These are phyloP conservation scores for Melastoma malabathricum DNA, from an alignment of 345 rosid species.

Conservation along the genomic window DNA sequence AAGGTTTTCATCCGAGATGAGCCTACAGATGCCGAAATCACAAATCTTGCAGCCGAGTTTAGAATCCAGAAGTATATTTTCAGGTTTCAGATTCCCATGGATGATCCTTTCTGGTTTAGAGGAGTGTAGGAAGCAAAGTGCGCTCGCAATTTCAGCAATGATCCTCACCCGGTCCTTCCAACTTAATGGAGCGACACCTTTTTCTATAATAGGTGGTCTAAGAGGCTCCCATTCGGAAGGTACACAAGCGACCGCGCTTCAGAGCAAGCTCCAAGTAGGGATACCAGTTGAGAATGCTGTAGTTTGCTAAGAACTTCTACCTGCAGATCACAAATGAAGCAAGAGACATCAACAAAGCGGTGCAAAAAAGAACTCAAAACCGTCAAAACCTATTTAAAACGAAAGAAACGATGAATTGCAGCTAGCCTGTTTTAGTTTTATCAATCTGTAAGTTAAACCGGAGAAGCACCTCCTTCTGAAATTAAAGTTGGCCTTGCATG, in stretches of 20 bases:
- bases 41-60: conserved; percentile 61
- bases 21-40: conserved; percentile 51
- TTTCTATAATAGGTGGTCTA: conserved; percentile 37
- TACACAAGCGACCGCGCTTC: conserved; percentile 61
- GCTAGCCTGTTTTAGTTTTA: no score
- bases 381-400: neutral
- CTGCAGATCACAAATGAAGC: conserved; percentile 12
- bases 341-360: neutral
- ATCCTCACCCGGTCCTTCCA: conserved; percentile 48
- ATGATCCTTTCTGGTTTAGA: conserved; percentile 58
- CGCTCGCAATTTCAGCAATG: conserved; percentile 51
- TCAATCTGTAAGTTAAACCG: conserved; percentile 3
- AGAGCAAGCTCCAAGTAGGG: conserved; percentile 58
- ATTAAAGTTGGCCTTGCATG: conserved; percentile 54
- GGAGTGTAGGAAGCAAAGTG: conserved; percentile 66
- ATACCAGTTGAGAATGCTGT: conserved; percentile 61
- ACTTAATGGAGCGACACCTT: conserved; percentile 30
- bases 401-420: neutral
- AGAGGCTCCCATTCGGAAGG: conserved; percentile 59
- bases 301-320: conserved; percentile 55
- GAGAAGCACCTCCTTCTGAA: conserved; percentile 48
- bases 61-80: conserved; percentile 53
- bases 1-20: conserved; percentile 29
- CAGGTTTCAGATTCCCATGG: conserved; percentile 62
- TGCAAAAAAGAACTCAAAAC: neutral